These are phyloP conservation scores for Pigoraptor vietnamica DNA, from an alignment of 78 protist species.

Conservation along the genomic window DNA sequence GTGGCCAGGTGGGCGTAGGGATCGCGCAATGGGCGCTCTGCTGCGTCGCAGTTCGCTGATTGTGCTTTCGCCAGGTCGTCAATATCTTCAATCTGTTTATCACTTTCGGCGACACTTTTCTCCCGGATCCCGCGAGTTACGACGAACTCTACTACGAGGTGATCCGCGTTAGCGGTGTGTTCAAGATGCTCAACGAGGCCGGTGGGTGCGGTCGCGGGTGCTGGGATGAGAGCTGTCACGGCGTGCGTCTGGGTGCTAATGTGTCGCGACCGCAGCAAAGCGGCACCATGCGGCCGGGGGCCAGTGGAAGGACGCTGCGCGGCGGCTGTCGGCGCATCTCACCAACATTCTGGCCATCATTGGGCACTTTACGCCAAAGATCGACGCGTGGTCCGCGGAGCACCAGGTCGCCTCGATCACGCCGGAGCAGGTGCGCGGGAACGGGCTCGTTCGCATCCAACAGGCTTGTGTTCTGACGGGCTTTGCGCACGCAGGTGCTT, in stretches of 20 bases:
- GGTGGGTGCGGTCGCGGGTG: background rate
- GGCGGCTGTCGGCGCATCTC: background rate
- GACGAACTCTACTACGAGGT: constrained; percentile 12
- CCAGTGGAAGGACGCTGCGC: background rate
- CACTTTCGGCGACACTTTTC: constrained; percentile 9
- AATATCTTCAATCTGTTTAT: background rate
- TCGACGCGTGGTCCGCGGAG: constrained; percentile 4
- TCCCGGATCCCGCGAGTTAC: background rate
- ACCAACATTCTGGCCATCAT: background rate
- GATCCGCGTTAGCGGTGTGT: background rate
- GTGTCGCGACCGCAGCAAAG: background rate
- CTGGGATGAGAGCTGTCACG: too few relatives aligned
- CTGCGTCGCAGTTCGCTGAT: background rate
- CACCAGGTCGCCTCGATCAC: background rate
- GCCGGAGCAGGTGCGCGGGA: background rate
- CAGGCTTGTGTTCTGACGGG: background rate
- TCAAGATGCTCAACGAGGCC: background rate
- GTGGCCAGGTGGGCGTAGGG: background rate
- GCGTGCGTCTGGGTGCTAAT: background rate
- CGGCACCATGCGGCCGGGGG: background rate
- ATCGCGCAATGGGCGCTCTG: background rate
- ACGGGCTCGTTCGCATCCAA: too few relatives aligned
- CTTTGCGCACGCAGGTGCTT: background rate
- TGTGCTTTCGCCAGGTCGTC: background rate
- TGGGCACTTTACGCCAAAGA: constrained; percentile 1